Evolutionary conservation across 192 early-diverging fungal genomes (phyloP).

Genomic region (Backusella westeae): DNA sequence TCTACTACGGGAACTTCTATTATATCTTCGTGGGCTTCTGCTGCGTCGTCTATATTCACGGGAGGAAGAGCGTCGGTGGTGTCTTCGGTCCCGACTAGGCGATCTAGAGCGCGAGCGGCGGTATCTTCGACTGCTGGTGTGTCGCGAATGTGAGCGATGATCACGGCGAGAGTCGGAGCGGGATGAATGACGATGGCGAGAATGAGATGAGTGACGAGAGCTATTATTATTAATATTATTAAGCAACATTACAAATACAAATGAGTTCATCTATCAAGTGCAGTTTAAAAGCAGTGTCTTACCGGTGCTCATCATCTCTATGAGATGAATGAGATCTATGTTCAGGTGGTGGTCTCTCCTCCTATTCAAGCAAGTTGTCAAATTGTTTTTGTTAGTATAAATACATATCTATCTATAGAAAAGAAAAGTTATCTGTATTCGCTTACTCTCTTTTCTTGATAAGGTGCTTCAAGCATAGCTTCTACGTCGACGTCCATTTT

Average conservation of each 20-base stretch:
- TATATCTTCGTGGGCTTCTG: slow-evolving; percentile 39
- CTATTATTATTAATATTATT: slow-evolving; percentile 7
- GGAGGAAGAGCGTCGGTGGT: slow-evolving; percentile 23
- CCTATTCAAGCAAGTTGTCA: neutral
- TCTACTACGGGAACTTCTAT: slow-evolving; percentile 23
- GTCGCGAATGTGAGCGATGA: slow-evolving; percentile 41
- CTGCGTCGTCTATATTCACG: slow-evolving; percentile 40
- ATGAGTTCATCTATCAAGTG: neutral
- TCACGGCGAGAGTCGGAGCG: slow-evolving; percentile 38
- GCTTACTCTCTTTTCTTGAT: slow-evolving; percentile 45
- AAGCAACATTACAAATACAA: no score
- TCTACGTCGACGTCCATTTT: slow-evolving; percentile 53
- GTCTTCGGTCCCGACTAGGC: slow-evolving; percentile 35
- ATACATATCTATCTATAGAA: neutral
- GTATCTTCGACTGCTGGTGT: slow-evolving; percentile 37
- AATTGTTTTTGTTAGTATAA: neutral
- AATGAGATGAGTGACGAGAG: neutral
- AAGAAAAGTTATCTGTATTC: neutral
- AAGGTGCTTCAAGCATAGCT: slow-evolving; percentile 63
- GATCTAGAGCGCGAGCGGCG: slow-evolving; percentile 41
- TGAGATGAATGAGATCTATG: neutral
- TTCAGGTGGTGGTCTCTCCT: neutral
- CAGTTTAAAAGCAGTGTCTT: neutral
- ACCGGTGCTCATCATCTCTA: slow-evolving; percentile 18
- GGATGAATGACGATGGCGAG: slow-evolving; percentile 31